A percentile compares a stretch with the other conserved stretches of the same genome.
Evolutionary conservation across 2,329 filamentous ascomycete genomes (phyloP).

Genomic region (Neofusicoccum parvum): DNA sequence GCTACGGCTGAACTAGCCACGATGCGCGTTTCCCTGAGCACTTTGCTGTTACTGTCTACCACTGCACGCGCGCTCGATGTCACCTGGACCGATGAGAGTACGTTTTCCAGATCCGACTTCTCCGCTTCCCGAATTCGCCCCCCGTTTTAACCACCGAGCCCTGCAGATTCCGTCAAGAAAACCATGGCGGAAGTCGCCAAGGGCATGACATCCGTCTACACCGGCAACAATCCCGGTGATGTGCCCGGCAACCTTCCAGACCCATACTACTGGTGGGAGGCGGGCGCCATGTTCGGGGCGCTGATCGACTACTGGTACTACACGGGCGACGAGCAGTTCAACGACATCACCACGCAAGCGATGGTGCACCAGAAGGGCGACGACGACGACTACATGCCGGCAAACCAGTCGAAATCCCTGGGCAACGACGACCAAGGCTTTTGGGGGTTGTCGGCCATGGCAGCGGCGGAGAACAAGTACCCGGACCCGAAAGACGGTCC

Average conservation of each 20-base stretch:
- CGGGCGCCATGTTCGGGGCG: constrained; percentile 43
- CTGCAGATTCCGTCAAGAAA: constrained; percentile 13
- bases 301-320: constrained; percentile 48
- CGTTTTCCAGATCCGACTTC: not conserved
- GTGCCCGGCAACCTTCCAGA: constrained; percentile 52
- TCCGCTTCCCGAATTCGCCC: not conserved
- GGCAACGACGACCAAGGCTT: constrained; percentile 63
- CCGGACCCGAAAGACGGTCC: constrained; percentile 48
- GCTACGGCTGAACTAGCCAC: not conserved
- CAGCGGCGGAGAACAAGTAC: constrained; percentile 57
- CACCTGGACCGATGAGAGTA: constrained; percentile 1
- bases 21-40: not conserved
- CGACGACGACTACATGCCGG: constrained; percentile 71
- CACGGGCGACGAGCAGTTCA: constrained; percentile 43
- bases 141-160: not conserved
- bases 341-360: constrained; percentile 49
- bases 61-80: not conserved
- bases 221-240: constrained; percentile 19
- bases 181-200: constrained; percentile 9
- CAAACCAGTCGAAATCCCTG: constrained; percentile 37
- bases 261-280: constrained; percentile 49
- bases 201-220: constrained; percentile 20
- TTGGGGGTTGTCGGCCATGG: constrained; percentile 62
- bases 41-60: not conserved
- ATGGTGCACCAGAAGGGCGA: constrained; percentile 75